Evolutionary conservation across 2,329 filamentous ascomycete genomes (phyloP).

Genomic region (Monosporascus sp.): DNA sequence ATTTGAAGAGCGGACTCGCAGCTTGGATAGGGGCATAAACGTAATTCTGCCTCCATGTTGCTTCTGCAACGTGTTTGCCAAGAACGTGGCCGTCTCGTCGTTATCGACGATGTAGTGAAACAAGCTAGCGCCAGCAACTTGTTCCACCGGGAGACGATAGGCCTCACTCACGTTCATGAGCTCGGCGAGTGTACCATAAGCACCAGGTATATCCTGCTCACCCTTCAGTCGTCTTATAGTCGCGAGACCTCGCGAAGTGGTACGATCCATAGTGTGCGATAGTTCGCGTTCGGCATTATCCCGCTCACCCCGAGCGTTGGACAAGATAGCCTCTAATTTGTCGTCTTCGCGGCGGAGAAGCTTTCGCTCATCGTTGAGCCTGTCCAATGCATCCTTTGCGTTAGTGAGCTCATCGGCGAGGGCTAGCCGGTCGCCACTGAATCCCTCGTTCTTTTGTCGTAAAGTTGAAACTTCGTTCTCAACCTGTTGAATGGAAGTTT

Average conservation of each 20-base stretch:
- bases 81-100: constrained; percentile 75
- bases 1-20: constrained; percentile 65
- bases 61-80: constrained; percentile 74
- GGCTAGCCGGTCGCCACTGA: constrained; percentile 66
- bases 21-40: constrained; percentile 85
- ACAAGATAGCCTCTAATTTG: constrained; percentile 71
- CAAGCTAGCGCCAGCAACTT: constrained; percentile 84
- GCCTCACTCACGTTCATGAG: constrained; percentile 80
- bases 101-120: constrained; percentile 97
- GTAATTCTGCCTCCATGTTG: constrained; percentile 82
- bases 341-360: constrained; percentile 84
- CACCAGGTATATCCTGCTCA: constrained; percentile 73
- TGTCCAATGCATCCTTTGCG: constrained; percentile 73
- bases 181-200: constrained; percentile 89
- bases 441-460: constrained; percentile 69
- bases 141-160: constrained; percentile 85
- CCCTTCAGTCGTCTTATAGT: constrained; percentile 78
- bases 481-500: constrained; percentile 63
- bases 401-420: constrained; percentile 69
- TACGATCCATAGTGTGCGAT: constrained; percentile 81
- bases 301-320: constrained; percentile 69
- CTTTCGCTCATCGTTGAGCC: constrained; percentile 80
- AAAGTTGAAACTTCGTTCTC: constrained; percentile 68
- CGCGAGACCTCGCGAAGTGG: constrained; percentile 81
- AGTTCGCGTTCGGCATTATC: constrained; percentile 72